Base-by-base conservation (phyloP, 2,329 filamentous ascomycete species). In the Malbranchea cinnamomea region DNA sequence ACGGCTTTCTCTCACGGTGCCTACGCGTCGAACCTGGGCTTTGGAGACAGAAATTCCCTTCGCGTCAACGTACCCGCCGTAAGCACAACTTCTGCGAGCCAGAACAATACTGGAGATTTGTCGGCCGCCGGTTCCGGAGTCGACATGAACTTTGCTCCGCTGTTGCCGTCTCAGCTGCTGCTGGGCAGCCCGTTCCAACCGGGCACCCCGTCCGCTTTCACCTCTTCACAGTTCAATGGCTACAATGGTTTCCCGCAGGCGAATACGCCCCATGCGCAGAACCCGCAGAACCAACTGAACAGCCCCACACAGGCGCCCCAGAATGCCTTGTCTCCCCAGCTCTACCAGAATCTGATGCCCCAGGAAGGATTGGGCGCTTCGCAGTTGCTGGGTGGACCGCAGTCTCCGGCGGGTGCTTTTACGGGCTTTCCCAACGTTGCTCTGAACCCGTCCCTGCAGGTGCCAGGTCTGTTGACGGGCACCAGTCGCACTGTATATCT, bases 131-230 rank as follows among this genome's bases (percentile, higher is more conserved):
- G 80, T 24, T 87, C 33, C 28, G 83, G 71, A 24, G 92, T 84
- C 50, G 89, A 95, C 50, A 94, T 95, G 87, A 89, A 95, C 60
- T 95, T 94, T 58, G 94, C 89, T 7, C 87, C 89, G 41, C 69
- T 98, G 41, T 72, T 98, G 21, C 89, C 89, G 20, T 95, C 87
- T 19, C 83, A 94, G 59, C 67, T 98, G 45, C 73, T 98, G 15
- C 77, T 95, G 29, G 89, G 89, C 27, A 94, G 84, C 56, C 89
- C 89, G 11, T 95, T 95, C 60, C 89, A 95, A 59, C 84, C 89
- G 9, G 89, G 85, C 23, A 93, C 82, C 4, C 87, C 87, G 3
- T 81, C 78, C 19, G 77, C 81, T 21, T 95, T 94, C 57, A 74
- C 77, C 37, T 93, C 80, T 41, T 79, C 85, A 22, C 85, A 94